phyloP scores from a whole-genome alignment of 208 protist genomes.

The Borovskyia barvae region DNA sequence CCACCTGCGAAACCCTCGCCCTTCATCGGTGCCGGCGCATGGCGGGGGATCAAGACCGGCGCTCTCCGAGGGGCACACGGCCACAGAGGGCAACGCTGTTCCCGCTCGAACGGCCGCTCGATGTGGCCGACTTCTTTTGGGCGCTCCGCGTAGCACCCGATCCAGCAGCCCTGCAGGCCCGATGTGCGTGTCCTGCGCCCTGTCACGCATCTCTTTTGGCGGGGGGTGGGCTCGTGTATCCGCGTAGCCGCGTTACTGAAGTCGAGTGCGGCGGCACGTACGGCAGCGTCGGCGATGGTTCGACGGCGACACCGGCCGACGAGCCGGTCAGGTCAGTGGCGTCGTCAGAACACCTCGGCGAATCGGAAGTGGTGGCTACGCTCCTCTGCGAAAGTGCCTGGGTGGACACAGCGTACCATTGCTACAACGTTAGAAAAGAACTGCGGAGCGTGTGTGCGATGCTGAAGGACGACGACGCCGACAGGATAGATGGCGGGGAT shows the following conservation, averaged over 20 bases:
- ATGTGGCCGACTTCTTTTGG: constrained; percentile 35
- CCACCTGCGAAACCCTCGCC: constrained; percentile 1
- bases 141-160: constrained; percentile 27
- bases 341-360: too few relatives aligned
- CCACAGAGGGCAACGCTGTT: not conserved
- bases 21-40: not conserved
- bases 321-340: too few relatives aligned
- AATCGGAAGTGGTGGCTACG: constrained; percentile 19
- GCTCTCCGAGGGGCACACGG: not conserved
- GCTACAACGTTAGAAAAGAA: constrained; percentile 34
- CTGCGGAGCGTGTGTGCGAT: constrained; percentile 28
- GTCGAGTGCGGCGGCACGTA: too few relatives aligned
- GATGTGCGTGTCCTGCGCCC: constrained; percentile 7
- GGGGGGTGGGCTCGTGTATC: too few relatives aligned
- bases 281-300: not conserved
- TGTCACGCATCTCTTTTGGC: constrained; percentile 19
- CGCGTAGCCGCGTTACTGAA: too few relatives aligned
- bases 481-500: too few relatives aligned
- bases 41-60: not conserved
- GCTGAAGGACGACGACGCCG: constrained; percentile 13
- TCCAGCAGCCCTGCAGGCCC: constrained; percentile 14
- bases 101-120: constrained; percentile 1
- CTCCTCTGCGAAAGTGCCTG: constrained; percentile 32
- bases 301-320: too few relatives aligned
- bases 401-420: constrained; percentile 33